Conservation (phyloP, 345 rosid species). For the Brassica rapa region DNA sequence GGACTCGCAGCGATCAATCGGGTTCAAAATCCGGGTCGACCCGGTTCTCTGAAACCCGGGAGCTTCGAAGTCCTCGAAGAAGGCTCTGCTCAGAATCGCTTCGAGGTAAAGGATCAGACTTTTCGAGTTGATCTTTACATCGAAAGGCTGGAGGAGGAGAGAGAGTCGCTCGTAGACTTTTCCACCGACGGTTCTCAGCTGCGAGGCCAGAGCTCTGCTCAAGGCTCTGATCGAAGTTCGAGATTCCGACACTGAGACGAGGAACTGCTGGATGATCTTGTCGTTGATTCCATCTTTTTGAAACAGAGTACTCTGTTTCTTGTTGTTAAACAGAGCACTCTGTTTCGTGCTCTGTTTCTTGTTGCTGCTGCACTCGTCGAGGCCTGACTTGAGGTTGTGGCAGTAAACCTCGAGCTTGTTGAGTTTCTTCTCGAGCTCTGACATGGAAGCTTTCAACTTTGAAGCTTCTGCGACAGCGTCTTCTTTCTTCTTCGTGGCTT, state of each 20-base stretch:
- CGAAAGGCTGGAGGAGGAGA: conserved; percentile 70
- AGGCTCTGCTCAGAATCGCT: conserved; percentile 66
- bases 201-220: conserved; percentile 67
- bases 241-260: conserved; percentile 68
- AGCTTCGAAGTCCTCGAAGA: conserved; percentile 89
- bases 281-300: conserved; percentile 42
- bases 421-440: conserved; percentile 95
- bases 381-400: conserved; percentile 71
- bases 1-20: conserved; percentile 69
- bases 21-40: conserved; percentile 62
- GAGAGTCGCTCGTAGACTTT: conserved; percentile 63
- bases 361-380: conserved; percentile 61
- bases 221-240: conserved; percentile 59
- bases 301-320: conserved; percentile 34
- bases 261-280: conserved; percentile 63
- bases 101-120: conserved; percentile 62
- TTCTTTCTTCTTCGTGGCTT: conserved; percentile 79
- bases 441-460: conserved; percentile 72
- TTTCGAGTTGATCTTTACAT: conserved; percentile 58
- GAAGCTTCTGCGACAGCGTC: conserved; percentile 82
- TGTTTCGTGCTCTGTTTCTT: conserved; percentile 29
- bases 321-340: conserved; percentile 30
- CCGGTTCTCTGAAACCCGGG: conserved; percentile 66
- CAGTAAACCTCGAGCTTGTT: conserved; percentile 83
- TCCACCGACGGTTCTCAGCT: conserved; percentile 63